Evolutionary conservation across 257 asterid species (phyloP), one percentile per base, ranked within the genome.

Genomic region (Hygrophila difformis): DNA sequence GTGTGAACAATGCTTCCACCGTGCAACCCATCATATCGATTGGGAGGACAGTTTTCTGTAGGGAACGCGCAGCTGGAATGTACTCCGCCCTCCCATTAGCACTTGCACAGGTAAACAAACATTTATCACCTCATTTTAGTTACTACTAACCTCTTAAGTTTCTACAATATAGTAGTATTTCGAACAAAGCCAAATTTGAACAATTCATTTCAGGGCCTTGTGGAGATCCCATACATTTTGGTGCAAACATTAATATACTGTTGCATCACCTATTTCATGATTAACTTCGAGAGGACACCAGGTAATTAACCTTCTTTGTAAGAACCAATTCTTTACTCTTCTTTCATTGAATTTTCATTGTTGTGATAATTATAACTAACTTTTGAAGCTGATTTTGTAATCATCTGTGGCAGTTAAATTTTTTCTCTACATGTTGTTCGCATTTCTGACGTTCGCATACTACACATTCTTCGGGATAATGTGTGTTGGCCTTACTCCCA

Each of bases 31-130:
- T 87, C 31, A 57, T 82, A 57, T 64, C 93, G 49, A 75, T 77
- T 51, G 94, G 75, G 73, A 74, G 96, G 55, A 87, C 87, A 38
- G 96, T 87, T 55, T 86, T 86, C 82, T 87, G 82, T 60, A 64
- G 96, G 56, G 96, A 87, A 64, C 72, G 64, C 55, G 96, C 94
- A 43, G 93, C 96, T 35, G 94, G 94, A 59, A 73, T 87, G 93
- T 87, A 72, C 62, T 69, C 94, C 18, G 73, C 96, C 10, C 17
- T 69, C 40, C 81, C 94, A 36, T 87, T 79, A 50, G 94, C 94
- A 40, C 52, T 66, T 49, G 94, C 94, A 10, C 96, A 87, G 89
- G 96, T 86, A 37, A 5, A 13, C 1, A 35, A 21, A n/a, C n/a
- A n/a, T n/a, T 17, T 14, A 23, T 38, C 18, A 38, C 41, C 12